Base-by-base conservation (phyloP, 176 grass and related monocot genomes). In the Triticum aestivum region DNA sequence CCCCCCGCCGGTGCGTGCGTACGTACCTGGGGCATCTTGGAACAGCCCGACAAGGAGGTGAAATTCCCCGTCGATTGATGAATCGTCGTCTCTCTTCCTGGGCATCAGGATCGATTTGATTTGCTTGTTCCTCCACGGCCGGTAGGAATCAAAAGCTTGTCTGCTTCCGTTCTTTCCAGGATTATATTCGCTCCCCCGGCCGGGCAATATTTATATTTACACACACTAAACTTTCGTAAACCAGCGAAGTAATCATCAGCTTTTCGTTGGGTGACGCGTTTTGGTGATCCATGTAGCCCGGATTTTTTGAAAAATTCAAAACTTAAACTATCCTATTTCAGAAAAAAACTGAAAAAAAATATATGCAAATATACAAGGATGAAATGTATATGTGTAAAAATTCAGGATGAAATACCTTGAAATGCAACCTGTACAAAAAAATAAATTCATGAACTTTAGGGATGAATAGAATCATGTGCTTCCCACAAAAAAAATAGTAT, bases 181-280 rank as follows among this genome's bases (percentile, higher is more conserved):
- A 89, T 86, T 47, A 47, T 69, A 89, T 69, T 86, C 88, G 88
- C 37, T 77, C 26, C 69, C 49, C 65, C 20, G n/a, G 8, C 11
- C 11, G 21, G 27, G 17, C 29, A 66, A 8, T 58, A 0, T 35
- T 11, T 35, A 82, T 56, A 17, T 82, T 65, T 82, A 30, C 54
- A 29, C 8, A 70, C 30, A 47, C 59, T 21, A 1, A 42, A 0
- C 72, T 83, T 83, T 78, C 18, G 86, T 34, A 78, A 78, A 78
- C 69, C 17, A 35, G 47, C 72, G 75, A 82, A 63, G 8, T n/a
- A 59, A 21, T 20, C 7, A n/a, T 18, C 18, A 61, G 56, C 2
- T 61, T 42, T 10, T 42, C 9, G 41, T 9, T 42, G 41, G 2
- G 41, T 42, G 41, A 42, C 9, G 41, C 41, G 41, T 42, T 42